Base-by-base conservation (phyloP, 805 yeast species). In the Candida germanica region DNA sequence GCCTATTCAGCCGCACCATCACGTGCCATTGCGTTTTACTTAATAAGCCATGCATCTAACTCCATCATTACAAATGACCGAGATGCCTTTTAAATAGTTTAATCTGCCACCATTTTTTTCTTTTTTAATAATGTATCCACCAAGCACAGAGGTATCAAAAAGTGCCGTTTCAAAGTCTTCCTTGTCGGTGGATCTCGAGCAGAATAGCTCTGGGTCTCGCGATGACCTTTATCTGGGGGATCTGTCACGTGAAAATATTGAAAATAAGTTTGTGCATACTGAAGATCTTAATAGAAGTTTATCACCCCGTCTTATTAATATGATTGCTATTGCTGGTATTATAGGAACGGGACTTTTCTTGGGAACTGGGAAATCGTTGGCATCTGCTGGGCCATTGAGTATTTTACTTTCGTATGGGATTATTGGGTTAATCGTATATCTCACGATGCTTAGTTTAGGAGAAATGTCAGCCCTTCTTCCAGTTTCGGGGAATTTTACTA, bases 381-480 rank as follows among this genome's bases (percentile, higher is more conserved):
- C 57, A 15, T 44, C 33, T 20, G 66, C 64, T 18, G 68, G 68
- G 23, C 66, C 63, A n/a, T 43, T 54, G 12, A 48, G 60, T 10
- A 46, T 64, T 39, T 51, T 65, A 23, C 42, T 66, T 20, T 51
- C 63, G 35, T 64, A 64, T 47, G 34, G 54, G 15, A 51, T 65
- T 13, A 64, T 63, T 18, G 69, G 67, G 12, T 47, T 61, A 8
- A 60, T 77, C 35, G 78, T 76, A 3, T 77, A 71, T 44, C 53
- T 70, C 43, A 77, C 79, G 8, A 71, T 77, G 73, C 56, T 73
- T 29, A 56, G 71, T 24, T 58, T 77, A 29, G 81, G 81, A 8
- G 81, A 76, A 47, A 75, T 76, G 79, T 58, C 77, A 3, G 70
- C 79, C 1, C 67, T 58, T 35, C 60, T 66, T 55, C 83, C 84